Base-by-base conservation (phyloP, 805 yeast genomes). In the Saccharomyces paradoxus region DNA sequence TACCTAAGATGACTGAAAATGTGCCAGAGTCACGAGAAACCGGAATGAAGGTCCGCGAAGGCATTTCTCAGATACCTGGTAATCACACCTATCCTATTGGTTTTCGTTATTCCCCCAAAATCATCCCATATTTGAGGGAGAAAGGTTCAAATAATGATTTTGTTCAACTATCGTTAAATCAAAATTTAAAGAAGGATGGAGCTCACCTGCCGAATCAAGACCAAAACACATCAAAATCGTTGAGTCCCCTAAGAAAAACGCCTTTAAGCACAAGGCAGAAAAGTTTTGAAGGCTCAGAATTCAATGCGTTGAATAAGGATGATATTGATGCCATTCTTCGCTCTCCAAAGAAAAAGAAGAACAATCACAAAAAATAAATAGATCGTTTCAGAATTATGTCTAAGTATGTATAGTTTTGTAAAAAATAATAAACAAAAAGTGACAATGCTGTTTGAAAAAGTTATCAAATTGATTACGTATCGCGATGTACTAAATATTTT, bases 171-270 rank as follows among this genome's bases (percentile, higher is more conserved):
- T 17, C 44, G 7, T 17, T 24, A 37, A 17, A 37, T 2, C 24
- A 17, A 10, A n/a, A 37, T 37, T 37, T 10, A 21, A 8, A 37
- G 44, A 10, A 37, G 44, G 24, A 17, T 17, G 24, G 7, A 37
- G 22, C 24, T 7, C 17, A 37, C 44, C 22, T 37, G 44, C 22
- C 24, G 17, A 37, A n/a, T 8, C 44, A 37, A 37, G 44, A 37
- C 24, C 44, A 37, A 10, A 37, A 37, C 17, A 17, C 13, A 17
- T 37, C 44, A 8, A 37, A 37, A 37, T 37, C 44, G 2, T 17
- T 17, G 44, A 37, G 44, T 12, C 44, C 44, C 3, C 13, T 58
- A 22, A 46, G 59, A 41, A 50, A 52, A 41, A 41, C 56, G 4
- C 44, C 48, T 21, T 12, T 52, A 24, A 28, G 50, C 13, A 27